These are phyloP conservation scores for Talaromyces pinophilus DNA, from an alignment of 2,329 filamentous ascomycete genomes.

Conservation along the genomic window DNA sequence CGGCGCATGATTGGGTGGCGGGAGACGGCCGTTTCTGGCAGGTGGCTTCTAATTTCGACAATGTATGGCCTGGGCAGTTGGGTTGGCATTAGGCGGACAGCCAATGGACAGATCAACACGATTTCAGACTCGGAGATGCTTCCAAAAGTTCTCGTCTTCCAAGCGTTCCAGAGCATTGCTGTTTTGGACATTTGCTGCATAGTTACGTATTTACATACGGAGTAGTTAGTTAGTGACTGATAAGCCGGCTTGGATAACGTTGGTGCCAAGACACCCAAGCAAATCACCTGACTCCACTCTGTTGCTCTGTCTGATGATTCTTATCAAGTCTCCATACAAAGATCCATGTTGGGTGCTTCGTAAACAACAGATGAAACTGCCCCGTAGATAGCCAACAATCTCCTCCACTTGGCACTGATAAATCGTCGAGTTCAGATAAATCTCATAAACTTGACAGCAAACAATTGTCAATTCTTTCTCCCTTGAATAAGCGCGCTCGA, in stretches of 20 bases:
- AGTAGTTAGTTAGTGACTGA: neutral
- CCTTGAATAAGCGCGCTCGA: neutral
- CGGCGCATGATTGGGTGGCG: neutral
- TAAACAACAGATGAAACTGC: neutral
- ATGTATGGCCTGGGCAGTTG: neutral
- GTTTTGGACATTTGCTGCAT: neutral
- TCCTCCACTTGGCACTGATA: neutral
- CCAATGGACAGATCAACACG: neutral
- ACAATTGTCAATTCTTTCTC: slow-evolving; percentile 10
- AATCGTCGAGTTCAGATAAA: neutral
- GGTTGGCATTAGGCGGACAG: neutral
- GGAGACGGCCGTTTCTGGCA: slow-evolving; percentile 4
- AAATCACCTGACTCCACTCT: slow-evolving; percentile 8
- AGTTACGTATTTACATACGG: no score
- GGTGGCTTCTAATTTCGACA: neutral
- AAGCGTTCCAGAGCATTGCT: neutral
- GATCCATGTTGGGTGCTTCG: neutral
- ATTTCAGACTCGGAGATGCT: neutral
- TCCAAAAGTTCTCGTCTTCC: neutral
- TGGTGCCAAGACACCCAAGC: slow-evolving; percentile 1
- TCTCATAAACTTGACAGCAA: slow-evolving; percentile 6
- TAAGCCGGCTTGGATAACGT: neutral
- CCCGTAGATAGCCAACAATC: slow-evolving; percentile 3
- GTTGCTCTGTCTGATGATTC: neutral
- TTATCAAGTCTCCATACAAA: neutral